Conservation (phyloP, 768 basidiomycete genomes). For the Mycena belliarum region DNA sequence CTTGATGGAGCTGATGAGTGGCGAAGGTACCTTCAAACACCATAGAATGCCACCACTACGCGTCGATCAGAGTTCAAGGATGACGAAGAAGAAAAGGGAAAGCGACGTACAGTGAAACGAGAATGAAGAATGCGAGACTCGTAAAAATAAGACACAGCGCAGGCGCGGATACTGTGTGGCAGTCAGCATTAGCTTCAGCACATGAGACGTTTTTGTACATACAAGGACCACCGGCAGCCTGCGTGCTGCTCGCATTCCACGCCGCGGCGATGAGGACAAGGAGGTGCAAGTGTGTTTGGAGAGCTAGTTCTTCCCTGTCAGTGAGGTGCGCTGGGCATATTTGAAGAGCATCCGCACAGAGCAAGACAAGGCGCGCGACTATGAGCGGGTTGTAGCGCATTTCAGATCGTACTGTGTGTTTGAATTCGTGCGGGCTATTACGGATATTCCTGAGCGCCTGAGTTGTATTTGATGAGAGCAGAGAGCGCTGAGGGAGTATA, state of each 20-base stretch:
- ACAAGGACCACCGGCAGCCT: conserved; percentile 3
- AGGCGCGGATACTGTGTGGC: conserved; percentile 9
- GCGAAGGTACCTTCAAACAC: conserved; percentile 11
- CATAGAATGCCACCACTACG: conserved; percentile 9
- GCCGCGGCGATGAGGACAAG: conserved; percentile 16
- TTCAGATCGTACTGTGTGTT: background rate
- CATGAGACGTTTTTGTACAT: background rate
- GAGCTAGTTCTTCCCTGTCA: conserved; percentile 1
- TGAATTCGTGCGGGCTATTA: background rate
- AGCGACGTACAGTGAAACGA: conserved; percentile 6
- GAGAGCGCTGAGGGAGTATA: background rate
- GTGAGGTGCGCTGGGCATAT: background rate
- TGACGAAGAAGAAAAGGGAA: background rate
- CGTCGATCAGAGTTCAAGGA: background rate
- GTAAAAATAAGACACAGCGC: conserved; percentile 15
- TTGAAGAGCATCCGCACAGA: conserved; percentile 14
- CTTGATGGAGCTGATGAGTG: conserved; percentile 13
- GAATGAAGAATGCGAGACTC: conserved; percentile 9
- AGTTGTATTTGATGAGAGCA: background rate
- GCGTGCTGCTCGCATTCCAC: conserved; percentile 16
- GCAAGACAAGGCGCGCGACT: conserved; percentile 7
- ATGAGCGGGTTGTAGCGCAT: conserved; percentile 14
- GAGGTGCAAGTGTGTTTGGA: conserved; percentile 11
- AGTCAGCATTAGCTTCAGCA: background rate
- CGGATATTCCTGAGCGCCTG: background rate